Evolutionary conservation across 805 yeast genomes (phyloP).

Genomic region (Diddensiella transvaalensis): DNA sequence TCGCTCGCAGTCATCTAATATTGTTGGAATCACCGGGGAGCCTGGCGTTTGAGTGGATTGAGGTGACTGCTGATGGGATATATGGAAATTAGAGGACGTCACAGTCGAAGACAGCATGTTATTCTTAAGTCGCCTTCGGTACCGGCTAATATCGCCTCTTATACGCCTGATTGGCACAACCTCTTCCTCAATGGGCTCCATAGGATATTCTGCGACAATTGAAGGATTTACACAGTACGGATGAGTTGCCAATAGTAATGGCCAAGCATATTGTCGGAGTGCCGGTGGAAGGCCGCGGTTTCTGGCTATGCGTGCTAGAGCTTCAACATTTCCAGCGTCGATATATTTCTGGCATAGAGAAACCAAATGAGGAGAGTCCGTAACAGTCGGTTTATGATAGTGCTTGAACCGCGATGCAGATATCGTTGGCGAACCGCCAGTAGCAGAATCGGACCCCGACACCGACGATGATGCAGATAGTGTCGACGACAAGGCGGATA

Average conservation of each 20-base stretch:
- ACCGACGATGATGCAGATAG: constrained; percentile 27
- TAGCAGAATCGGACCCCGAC: constrained; percentile 17
- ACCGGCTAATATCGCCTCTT: constrained; percentile 31
- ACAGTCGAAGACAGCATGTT: neutral
- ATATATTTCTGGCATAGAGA: constrained; percentile 55
- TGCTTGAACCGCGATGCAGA: constrained; percentile 31
- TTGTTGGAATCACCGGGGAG: constrained; percentile 6
- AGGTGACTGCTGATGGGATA: constrained; percentile 8
- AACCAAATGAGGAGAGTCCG: constrained; percentile 48
- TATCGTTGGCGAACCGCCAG: constrained; percentile 3
- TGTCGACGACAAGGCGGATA: constrained; percentile 19
- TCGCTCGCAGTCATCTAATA: neutral
- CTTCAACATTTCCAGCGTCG: constrained; percentile 59
- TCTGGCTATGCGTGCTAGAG: constrained; percentile 75
- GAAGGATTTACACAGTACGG: constrained; percentile 81
- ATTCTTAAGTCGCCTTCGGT: constrained; percentile 21
- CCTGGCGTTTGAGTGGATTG: constrained; percentile 10
- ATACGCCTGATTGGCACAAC: constrained; percentile 31
- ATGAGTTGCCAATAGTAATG: constrained; percentile 71
- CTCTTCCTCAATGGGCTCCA: constrained; percentile 16
- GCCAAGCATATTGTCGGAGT: constrained; percentile 79
- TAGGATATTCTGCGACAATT: constrained; percentile 53
- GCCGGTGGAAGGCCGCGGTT: constrained; percentile 83
- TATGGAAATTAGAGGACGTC: constrained; percentile 7
- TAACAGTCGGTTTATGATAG: constrained; percentile 41